Base-by-base conservation (phyloP, 768 basidiomycete species). In the Podaxis sp. region DNA sequence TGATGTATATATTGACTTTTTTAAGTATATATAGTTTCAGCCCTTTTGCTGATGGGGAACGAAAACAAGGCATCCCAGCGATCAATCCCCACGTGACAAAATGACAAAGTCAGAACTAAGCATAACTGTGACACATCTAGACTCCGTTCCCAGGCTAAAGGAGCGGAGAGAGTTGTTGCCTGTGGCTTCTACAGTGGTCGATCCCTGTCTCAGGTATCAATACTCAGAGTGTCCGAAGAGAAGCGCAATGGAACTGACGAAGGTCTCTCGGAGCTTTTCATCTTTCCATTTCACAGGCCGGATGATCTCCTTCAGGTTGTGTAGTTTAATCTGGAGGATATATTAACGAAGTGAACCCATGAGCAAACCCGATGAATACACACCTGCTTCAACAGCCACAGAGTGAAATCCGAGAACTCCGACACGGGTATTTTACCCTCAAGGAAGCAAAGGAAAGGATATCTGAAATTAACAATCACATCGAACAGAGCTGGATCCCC, bases 161-260 rank as follows among this genome's bases (percentile, higher is more conserved):
- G 54, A n/a, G 22, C 54, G n/a, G 37, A 56, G 54, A 37, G 20
- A 22, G 20, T 33, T 56, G 20, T 24, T 24, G 13, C 37, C 20
- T 0, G 6, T 24, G 2, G 22, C 37, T 10, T 56, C 37, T 12
- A 40, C n/a, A 2, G 36, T 38, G 37, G n/a, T 24, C 2, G 20
- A 38, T 24, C 54, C 54, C 54, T 41, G 13, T 46, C 7, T 46
- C 15, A 15, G 36, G 37, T 20, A 22, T 40, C n/a, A 56, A 11
- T 38, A 11, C 20, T 24, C 13, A 46, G 17, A 2, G 8, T 33
- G n/a, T 46, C 44, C 4, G 44, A 20, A 46, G 20, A 38, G 66
- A 58, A 71, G 67, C 69, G 63, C 64, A 67, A 60, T 64, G 65
- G 62, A 66, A 24, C 57, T 48, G 7, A 58, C 57, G 13, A 58